Conservation (phyloP, 345 rosid genomes). For the Salix caprea region DNA sequence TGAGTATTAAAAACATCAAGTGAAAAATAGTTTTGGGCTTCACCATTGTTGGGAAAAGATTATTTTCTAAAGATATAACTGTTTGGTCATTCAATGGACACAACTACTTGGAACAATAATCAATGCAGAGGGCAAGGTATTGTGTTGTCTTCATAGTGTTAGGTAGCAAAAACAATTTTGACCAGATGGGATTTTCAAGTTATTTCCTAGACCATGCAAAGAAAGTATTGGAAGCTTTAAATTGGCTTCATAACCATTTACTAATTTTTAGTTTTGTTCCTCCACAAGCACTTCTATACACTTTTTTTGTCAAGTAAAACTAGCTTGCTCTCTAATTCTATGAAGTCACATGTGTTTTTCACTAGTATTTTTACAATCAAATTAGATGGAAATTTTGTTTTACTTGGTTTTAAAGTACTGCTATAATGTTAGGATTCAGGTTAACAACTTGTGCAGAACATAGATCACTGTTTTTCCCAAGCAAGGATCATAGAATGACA, state of each 20-base stretch:
- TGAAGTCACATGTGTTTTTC: too few relatives aligned
- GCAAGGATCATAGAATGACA: too few relatives aligned
- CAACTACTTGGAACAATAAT: constrained; percentile 13
- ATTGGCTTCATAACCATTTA: neutral
- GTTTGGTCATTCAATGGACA: constrained; percentile 9
- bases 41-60: too few relatives aligned
- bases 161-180: constrained; percentile 1
- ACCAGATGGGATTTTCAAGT: constrained; percentile 46
- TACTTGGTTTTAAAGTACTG: too few relatives aligned
- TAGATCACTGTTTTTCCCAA: too few relatives aligned
- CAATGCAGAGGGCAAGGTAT: constrained; percentile 12
- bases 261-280: neutral
- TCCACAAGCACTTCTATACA: neutral
- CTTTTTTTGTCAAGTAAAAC: neutral
- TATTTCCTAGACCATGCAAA: constrained; percentile 47
- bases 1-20: too few relatives aligned
- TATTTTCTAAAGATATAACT: constrained; percentile 15
- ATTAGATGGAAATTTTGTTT: too few relatives aligned
- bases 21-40: too few relatives aligned
- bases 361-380: too few relatives aligned
- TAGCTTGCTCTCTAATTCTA: too few relatives aligned
- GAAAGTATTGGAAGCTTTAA: constrained; percentile 37
- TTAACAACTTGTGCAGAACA: too few relatives aligned
- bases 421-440: too few relatives aligned
- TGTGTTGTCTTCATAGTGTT: constrained; percentile 14